Percentiles rank a stretch among this genome's conserved stretches.
phyloP scores from a whole-genome alignment of 2,329 filamentous ascomycete genomes.

The Aspergillus pseudoviridinutans region DNA sequence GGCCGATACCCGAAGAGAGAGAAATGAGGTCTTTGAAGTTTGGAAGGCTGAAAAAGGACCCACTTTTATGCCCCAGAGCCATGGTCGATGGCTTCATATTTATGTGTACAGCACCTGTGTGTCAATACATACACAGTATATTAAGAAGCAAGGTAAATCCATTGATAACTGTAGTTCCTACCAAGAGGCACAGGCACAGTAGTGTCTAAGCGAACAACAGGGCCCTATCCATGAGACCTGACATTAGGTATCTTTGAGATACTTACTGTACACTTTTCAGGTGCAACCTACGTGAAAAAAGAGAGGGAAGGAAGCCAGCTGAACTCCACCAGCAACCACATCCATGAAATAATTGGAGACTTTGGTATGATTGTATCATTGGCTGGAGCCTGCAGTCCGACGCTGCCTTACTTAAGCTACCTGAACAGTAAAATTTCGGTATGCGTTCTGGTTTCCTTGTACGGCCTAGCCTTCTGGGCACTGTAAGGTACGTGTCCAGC shows the following conservation, averaged over 20 bases:
- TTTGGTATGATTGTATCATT: conserved; percentile 5
- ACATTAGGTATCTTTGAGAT: not conserved
- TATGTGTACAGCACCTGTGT: not conserved
- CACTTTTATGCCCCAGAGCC: conserved; percentile 1
- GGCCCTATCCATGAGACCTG: not conserved
- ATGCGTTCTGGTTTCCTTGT: not conserved
- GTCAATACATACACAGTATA: not conserved
- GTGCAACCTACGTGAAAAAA: not conserved
- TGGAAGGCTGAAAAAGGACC: not conserved
- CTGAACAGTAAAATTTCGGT: not conserved
- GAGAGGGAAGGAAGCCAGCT: not conserved
- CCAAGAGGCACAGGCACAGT: not conserved
- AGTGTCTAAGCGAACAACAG: too few species aligned
- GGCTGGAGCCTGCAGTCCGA: conserved; percentile 3
- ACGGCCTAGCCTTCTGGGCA: not conserved
- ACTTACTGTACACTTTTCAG: not conserved
- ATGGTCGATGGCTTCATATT: not conserved
- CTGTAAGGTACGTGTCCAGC: not conserved
- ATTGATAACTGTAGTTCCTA: not conserved
- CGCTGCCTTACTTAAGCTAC: not conserved
- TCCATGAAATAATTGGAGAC: conserved; percentile 9
- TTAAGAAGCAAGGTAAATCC: not conserved
- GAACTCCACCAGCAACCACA: conserved; percentile 7
- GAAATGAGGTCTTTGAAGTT: not conserved
- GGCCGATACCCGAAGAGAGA: conserved; percentile 1